Conservation (phyloP, 1,139 yeast genomes). For the Candida dubliniensis region DNA sequence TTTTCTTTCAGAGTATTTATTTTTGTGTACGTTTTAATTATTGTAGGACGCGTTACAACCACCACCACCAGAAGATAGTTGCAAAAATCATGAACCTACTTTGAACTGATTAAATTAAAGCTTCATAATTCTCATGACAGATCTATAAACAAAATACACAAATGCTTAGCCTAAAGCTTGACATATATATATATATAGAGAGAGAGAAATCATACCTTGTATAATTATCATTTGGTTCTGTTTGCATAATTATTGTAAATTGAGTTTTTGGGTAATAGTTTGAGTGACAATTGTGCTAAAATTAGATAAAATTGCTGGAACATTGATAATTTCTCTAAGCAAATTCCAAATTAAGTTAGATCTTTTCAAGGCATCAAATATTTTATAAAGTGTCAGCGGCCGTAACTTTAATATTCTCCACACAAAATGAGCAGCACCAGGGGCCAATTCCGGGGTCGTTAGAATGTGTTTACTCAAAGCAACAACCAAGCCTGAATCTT, state of each 20-base stretch:
- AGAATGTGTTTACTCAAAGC: constrained; percentile 27
- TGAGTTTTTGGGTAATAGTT: neutral
- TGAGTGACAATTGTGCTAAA: constrained; percentile 17
- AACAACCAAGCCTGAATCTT: constrained; percentile 32
- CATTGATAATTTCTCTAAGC: constrained; percentile 21
- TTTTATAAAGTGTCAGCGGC: constrained; percentile 23
- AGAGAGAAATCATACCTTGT: neutral
- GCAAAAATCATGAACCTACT: too few species aligned
- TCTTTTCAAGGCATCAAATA: constrained; percentile 24
- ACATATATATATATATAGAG: too few species aligned
- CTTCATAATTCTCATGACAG: too few species aligned
- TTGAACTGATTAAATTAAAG: too few species aligned
- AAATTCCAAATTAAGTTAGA: constrained; percentile 22
- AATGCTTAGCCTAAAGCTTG: too few species aligned
- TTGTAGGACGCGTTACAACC: too few species aligned
- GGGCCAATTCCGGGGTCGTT: constrained; percentile 28
- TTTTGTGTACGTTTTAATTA: too few species aligned
- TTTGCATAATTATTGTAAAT: neutral
- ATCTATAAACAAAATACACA: too few species aligned
- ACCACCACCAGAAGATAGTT: too few species aligned
- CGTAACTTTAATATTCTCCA: constrained; percentile 24
- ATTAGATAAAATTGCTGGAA: constrained; percentile 18
- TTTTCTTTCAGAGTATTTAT: too few species aligned
- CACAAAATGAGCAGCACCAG: constrained; percentile 29
- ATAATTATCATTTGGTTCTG: neutral